phyloP scores from a whole-genome alignment of 257 asterid genomes.

The Cynanchum wilfordii region DNA sequence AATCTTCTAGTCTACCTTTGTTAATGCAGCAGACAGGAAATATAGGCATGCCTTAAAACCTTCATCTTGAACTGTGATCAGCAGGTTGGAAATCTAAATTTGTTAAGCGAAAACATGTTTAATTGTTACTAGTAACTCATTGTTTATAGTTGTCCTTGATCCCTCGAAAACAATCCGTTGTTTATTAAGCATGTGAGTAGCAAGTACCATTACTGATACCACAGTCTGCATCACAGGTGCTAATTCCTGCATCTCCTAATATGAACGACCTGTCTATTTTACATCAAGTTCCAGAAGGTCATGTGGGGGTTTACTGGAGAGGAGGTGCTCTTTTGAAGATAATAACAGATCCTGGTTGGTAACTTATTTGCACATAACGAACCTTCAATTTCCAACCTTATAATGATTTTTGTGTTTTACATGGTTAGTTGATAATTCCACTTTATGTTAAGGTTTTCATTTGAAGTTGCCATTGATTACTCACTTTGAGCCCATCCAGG shows the following conservation, averaged over 20 bases:
- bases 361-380: conserved; percentile 6
- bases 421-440: conserved; percentile 18
- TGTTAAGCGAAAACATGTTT: not conserved
- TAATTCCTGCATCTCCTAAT: conserved; percentile 46
- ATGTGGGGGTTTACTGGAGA: conserved; percentile 97
- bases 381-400: not conserved
- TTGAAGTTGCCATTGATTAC: conserved; percentile 80
- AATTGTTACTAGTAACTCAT: not conserved
- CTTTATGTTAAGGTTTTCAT: conserved; percentile 65
- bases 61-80: conserved; percentile 2
- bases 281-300: conserved; percentile 99
- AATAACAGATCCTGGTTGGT: conserved; percentile 77
- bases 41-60: not conserved
- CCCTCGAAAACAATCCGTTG: not conserved
- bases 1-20: not conserved
- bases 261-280: conserved; percentile 51
- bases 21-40: not conserved
- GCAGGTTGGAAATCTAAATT: not conserved
- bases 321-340: conserved; percentile 93
- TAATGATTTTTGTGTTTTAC: conserved; percentile 3
- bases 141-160: not conserved
- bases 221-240: conserved; percentile 40
- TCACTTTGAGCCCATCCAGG: conserved; percentile 96
- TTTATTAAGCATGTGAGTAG: conserved; percentile 1
- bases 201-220: conserved; percentile 8